Base-by-base conservation (phyloP, 345 rosid genomes). In the Gossypium stocksii region DNA sequence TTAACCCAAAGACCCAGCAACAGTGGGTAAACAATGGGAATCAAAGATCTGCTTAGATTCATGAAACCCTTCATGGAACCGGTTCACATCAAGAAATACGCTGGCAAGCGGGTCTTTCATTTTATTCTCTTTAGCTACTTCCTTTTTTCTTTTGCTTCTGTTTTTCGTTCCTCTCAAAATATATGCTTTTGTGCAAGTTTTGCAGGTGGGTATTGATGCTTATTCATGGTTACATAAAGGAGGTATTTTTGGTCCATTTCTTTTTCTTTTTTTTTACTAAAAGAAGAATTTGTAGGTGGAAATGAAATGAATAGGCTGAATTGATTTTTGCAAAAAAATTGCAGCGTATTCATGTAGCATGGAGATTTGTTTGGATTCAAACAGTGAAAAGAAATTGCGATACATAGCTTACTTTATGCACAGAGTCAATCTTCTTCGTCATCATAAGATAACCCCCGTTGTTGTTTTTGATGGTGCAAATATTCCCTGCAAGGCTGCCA, bases 191-290 rank as follows among this genome's bases (percentile, higher is more conserved):
- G 22, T 74, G 14, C 22, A 48, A 48, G 51, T 67, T 67, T 75
- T 70, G 7, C 90, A 94, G 97, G 97, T 94, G 80, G 98, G 98
- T 58, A 87, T 94, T 75, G 98, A 92, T 86, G 98, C 97, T 12
- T 94, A 90, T 85, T 90, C 90, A 72, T 94, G 97, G 97, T 86
- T 90, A 57, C 97, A 92, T 82, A 92, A 92, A 87, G 98, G 98
- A 92, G 98, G 97, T 91, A 76, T 57, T 76, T 46, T 7, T n/a
- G 16, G 3, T 5, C 49, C 57, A 25, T 68, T 0, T 14, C 19
- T 16, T 22, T 60, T 29, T 60, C 3, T 19, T 60, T 14, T 6
- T 60, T 16, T 3, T 38, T 66, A 4, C 2, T 56, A 22, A 20
- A 17, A 8, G 4, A 11, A 45, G 10, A 45, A 59, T 23, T 65